These are phyloP conservation scores for Elasticomyces elasticus DNA, from an alignment of 495 filamentous ascomycete genomes.

Conservation along the genomic window DNA sequence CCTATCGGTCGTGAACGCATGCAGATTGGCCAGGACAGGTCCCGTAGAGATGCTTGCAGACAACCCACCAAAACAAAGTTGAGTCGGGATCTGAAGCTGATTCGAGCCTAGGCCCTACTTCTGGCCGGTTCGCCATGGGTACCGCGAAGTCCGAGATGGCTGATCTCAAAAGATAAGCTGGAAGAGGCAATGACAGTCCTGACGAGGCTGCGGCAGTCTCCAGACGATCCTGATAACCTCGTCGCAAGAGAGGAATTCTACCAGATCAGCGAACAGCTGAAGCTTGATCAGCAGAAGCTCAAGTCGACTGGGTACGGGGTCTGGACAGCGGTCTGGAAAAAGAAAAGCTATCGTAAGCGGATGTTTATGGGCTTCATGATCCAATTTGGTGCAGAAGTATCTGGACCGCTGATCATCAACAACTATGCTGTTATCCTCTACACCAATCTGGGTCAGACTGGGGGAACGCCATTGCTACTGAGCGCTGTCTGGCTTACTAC, in stretches of 20 bases:
- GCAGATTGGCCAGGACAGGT: no score
- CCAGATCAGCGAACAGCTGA: slow-evolving; percentile 19
- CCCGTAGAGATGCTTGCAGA: no score
- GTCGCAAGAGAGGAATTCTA: slow-evolving; percentile 16
- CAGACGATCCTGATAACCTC: slow-evolving; percentile 11
- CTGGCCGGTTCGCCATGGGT: slow-evolving; percentile 9
- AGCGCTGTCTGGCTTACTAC: slow-evolving; percentile 18
- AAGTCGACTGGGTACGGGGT: slow-evolving; percentile 6
- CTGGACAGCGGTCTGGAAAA: slow-evolving; percentile 14
- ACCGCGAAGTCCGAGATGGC: slow-evolving; percentile 13
- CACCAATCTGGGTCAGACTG: slow-evolving; percentile 9
- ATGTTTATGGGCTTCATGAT: slow-evolving; percentile 16
- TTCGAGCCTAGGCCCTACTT: neutral
- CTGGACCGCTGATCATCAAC: slow-evolving; percentile 15
- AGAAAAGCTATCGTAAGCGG: slow-evolving; percentile 8
- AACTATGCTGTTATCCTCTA: slow-evolving; percentile 21
- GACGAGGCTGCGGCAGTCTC: slow-evolving; percentile 3
- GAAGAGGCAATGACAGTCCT: slow-evolving; percentile 16
- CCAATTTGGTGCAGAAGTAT: slow-evolving; percentile 11
- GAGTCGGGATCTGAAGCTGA: no score
- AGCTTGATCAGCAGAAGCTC: slow-evolving; percentile 17
- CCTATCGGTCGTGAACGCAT: no score
- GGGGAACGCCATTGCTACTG: slow-evolving; percentile 18
- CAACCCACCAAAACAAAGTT: no score
- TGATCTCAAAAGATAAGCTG: slow-evolving; percentile 9